Conservation (phyloP, 2,329 filamentous ascomycete genomes). For the Teratosphaeria viscida region DNA sequence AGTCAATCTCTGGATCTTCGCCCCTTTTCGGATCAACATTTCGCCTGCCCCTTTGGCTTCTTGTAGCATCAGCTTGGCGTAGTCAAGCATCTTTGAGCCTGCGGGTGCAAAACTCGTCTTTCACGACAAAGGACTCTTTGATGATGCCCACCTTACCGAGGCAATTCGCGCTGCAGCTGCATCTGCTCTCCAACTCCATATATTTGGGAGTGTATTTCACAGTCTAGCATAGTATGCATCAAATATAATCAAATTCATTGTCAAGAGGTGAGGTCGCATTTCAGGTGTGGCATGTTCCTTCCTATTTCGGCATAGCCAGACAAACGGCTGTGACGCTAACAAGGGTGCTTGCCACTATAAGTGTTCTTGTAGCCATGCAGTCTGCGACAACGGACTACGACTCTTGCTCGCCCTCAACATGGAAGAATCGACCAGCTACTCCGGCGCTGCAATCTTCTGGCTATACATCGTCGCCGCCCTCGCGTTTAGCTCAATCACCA, state of each 20-base stretch:
- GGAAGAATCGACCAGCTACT: conserved; percentile 9
- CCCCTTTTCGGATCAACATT: neutral
- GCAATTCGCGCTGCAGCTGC: neutral
- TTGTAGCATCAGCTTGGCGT: neutral
- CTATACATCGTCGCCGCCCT: conserved; percentile 23
- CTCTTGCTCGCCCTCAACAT: neutral
- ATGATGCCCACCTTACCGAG: neutral
- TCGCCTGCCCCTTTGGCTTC: neutral
- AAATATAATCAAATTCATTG: neutral
- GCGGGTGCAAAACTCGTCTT: neutral
- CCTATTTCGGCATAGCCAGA: neutral
- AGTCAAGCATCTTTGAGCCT: neutral
- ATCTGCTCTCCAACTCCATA: too few species aligned
- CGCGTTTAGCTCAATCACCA: conserved; percentile 11
- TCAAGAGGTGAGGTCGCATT: neutral
- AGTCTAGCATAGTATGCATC: neutral
- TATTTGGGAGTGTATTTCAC: neutral
- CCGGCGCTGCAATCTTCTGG: conserved; percentile 25
- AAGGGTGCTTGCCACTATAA: neutral
- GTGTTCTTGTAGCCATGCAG: neutral
- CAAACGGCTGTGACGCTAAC: neutral
- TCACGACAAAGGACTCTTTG: neutral
- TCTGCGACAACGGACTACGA: neutral
- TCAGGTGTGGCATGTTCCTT: neutral
- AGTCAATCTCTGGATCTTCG: neutral